These are phyloP conservation scores for Paulownia fortunei DNA, from an alignment of 257 asterid species.

Conservation along the genomic window DNA sequence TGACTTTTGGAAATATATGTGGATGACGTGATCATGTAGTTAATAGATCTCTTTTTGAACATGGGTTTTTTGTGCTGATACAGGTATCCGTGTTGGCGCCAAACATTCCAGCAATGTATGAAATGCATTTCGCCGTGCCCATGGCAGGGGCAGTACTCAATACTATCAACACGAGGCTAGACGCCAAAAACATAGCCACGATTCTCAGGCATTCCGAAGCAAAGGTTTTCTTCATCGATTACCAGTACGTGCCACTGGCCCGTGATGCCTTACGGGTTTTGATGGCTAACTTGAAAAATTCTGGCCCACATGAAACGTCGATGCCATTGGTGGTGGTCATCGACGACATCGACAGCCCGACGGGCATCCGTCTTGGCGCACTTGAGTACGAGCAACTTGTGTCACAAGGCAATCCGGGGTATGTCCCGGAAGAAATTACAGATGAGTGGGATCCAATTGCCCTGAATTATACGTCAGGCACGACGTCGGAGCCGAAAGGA, in stretches of 20 bases:
- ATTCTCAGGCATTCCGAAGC: conserved; percentile 80
- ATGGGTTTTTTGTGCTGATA: background rate
- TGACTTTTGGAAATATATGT: background rate
- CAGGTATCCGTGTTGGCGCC: conserved; percentile 93
- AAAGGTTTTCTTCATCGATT: conserved; percentile 66
- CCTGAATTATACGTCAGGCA: conserved; percentile 85
- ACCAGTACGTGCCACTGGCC: conserved; percentile 53
- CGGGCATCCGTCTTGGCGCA: conserved; percentile 54
- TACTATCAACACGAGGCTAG: conserved; percentile 78
- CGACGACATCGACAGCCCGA: conserved; percentile 63
- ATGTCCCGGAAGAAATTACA: conserved; percentile 40
- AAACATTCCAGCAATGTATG: conserved; percentile 82
- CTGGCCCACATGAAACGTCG: conserved; percentile 19
- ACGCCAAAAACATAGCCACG: conserved; percentile 62
- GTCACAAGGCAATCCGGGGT: conserved; percentile 45
- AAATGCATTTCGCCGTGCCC: conserved; percentile 93
- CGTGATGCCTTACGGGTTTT: conserved; percentile 55
- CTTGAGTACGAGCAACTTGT: conserved; percentile 76
- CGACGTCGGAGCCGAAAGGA: conserved; percentile 88
- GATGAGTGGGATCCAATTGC: conserved; percentile 90
- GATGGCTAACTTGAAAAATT: conserved; percentile 26
- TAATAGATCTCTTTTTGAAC: background rate
- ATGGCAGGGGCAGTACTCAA: conserved; percentile 96
- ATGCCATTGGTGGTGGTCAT: conserved; percentile 67
- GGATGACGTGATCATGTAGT: background rate